Percentiles rank a stretch among this genome's conserved stretches.
phyloP scores from a whole-genome alignment of 2,329 filamentous ascomycete species.

The Neonectria hederae region DNA sequence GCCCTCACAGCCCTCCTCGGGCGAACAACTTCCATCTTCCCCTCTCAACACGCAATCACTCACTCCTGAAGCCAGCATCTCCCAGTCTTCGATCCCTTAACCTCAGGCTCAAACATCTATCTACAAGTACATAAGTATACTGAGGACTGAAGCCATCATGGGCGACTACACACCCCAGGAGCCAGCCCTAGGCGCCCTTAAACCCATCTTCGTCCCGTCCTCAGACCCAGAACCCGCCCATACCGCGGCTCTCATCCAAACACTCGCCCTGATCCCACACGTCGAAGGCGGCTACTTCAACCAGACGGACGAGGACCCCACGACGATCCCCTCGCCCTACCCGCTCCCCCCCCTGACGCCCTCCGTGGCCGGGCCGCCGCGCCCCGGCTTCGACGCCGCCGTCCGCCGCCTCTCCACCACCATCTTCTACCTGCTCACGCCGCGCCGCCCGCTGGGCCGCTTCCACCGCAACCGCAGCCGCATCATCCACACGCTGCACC shows the following conservation, averaged over 20 bases:
- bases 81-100: background rate
- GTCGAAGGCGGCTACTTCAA: slow-evolving; percentile 72
- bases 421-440: slow-evolving; percentile 73
- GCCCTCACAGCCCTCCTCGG: background rate
- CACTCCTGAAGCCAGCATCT: background rate
- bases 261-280: slow-evolving; percentile 62
- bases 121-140: slow-evolving; percentile 4
- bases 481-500: slow-evolving; percentile 73
- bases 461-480: slow-evolving; percentile 72
- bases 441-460: slow-evolving; percentile 61
- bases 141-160: slow-evolving; percentile 20
- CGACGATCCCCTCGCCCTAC: slow-evolving; percentile 61
- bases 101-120: background rate
- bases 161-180: slow-evolving; percentile 20
- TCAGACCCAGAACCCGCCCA: slow-evolving; percentile 28
- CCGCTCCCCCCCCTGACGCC: slow-evolving; percentile 47
- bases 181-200: slow-evolving; percentile 33
- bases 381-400: slow-evolving; percentile 48
- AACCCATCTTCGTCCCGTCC: slow-evolving; percentile 46
- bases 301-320: slow-evolving; percentile 66
- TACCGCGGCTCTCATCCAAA: slow-evolving; percentile 40
- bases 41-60: background rate
- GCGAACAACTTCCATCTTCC: background rate
- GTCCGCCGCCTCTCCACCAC: slow-evolving; percentile 65
- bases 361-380: slow-evolving; percentile 44